Percentiles rank a stretch among this genome's conserved stretches.
Conservation (phyloP, 139 green algal species). For the Chlorella sp. region DNA sequence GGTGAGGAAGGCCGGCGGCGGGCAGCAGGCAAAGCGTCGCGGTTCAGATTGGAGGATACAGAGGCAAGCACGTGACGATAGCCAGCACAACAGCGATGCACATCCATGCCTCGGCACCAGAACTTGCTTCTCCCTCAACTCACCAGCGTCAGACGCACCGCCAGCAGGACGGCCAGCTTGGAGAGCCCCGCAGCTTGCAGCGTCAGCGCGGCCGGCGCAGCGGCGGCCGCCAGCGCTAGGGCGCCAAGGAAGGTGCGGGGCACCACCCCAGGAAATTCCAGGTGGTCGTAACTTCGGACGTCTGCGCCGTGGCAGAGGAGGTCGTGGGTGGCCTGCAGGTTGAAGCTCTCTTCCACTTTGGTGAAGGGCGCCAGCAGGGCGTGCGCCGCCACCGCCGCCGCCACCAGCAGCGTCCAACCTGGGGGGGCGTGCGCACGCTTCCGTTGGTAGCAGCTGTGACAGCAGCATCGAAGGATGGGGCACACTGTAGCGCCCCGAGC, state of each 20-base stretch:
- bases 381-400: constrained; percentile 33
- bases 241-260: constrained; percentile 80
- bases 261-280: constrained; percentile 87
- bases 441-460: too few relatives aligned
- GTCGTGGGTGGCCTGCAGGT: constrained; percentile 80
- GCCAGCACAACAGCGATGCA: not conserved
- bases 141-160: constrained; percentile 43
- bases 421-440: not conserved
- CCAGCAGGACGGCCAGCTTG: constrained; percentile 32
- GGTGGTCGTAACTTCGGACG: constrained; percentile 76
- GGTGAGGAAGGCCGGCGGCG: not conserved
- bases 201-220: not conserved
- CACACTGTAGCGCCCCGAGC: too few relatives aligned
- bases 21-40: not conserved
- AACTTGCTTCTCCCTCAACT: not conserved
- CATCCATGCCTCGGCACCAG: not conserved
- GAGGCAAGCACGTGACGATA: too few relatives aligned
- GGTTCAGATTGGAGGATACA: too few relatives aligned
- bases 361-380: constrained; percentile 65
- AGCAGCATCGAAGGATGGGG: too few relatives aligned
- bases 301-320: constrained; percentile 67
- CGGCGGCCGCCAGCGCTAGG: not conserved
- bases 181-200: not conserved
- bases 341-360: constrained; percentile 94
- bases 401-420: constrained; percentile 38